Base-by-base conservation (phyloP, 2,329 filamentous ascomycete species). In the Trichoderma koningiopsis region DNA sequence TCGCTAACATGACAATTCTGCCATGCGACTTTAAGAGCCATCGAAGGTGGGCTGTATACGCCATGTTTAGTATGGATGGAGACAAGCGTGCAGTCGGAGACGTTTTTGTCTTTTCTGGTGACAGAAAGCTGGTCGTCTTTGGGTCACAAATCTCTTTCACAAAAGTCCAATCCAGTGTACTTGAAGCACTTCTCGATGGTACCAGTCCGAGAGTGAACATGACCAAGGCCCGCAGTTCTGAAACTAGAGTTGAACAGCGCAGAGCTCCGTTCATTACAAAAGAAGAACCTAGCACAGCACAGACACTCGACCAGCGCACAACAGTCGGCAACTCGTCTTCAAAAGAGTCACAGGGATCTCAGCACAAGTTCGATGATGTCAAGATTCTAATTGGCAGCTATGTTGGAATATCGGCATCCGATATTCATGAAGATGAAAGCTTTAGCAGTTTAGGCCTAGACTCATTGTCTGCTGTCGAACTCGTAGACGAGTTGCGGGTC, bases 381-480 rank as follows among this genome's bases (percentile, higher is more conserved):
- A 64, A 68, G 24, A 62, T 57, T 0, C 37, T 73, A 1, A 65
- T 73, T 19, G 66, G 70, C 5, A 68, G 70, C 29, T 72, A 71
- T 52, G 72, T 72, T 10, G 73, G 73, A 14, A 47, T 73, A 11
- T 56, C 68, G 10, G 69, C 69, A 7, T 61, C 71, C 2, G 72
- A 72, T 3, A 70, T 74, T 29, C 29, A 69, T 27, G 55, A 73
- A 13, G 68, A 72, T 13, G 63, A 70, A 8, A 68, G 55, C 33
- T 69, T 74, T 14, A 58, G 67, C 5, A 70, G 62, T 56, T 68
- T 74, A 60, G 72, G 73, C 11, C 8, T 74, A 7, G 73, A 74
- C 49, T 73, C 73, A 3, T 33, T 74, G 4, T 71, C 72, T 1
- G 70, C 72, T 0, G 72, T 73, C 37, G 73, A 74, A 35, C 43